Base-by-base conservation (phyloP, 176 grass and related monocot species). In the Thalia dealbata region DNA sequence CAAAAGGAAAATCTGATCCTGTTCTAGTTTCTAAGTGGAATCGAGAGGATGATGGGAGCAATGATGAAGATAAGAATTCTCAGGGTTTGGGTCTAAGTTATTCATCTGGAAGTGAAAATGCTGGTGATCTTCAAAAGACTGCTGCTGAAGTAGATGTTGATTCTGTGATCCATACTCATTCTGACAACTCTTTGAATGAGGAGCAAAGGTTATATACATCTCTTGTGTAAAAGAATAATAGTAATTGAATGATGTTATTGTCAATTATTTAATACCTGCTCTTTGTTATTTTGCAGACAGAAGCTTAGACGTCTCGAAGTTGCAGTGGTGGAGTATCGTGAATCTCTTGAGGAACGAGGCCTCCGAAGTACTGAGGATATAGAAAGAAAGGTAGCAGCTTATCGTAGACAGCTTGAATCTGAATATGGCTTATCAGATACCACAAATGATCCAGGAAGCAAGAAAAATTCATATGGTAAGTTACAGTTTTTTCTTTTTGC, bases 1-100 rank as follows among this genome's bases (percentile, higher is more conserved):
- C 83, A 80, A 91, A 84, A 81, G 80, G 32, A 38, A 90, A 86
- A 80, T 25, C 72, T 64, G 85, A 91, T 79, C 95, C 90, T 70
- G 81, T 99, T 76, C 81, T 79, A 66, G 88, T 74, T 82, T 99
- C 95, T 67, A 99, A 99, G 86, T 99, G 95, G 95, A 92, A 78
- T 71, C 78, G 88, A 69, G 90, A 99, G 58, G 95, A 99, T 79
- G 90, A 81, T 27, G 73, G 24, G 52, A 90, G 82, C 2, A 79
- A 86, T 62, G 80, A 89, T 70, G 93, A 82, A 73, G 95, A 88
- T 70, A 87, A 76, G 74, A 88, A 72, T 46, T 81, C 84, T 19
- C 72, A 65, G 70, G 86, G 69, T 70, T 78, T 92, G 82, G 84
- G 92, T 76, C 83, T 96, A 82, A 85, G 89, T 76, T 96, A 96